Conservation (phyloP, 108 stramenopile species). For the Skeletonema costatum region DNA sequence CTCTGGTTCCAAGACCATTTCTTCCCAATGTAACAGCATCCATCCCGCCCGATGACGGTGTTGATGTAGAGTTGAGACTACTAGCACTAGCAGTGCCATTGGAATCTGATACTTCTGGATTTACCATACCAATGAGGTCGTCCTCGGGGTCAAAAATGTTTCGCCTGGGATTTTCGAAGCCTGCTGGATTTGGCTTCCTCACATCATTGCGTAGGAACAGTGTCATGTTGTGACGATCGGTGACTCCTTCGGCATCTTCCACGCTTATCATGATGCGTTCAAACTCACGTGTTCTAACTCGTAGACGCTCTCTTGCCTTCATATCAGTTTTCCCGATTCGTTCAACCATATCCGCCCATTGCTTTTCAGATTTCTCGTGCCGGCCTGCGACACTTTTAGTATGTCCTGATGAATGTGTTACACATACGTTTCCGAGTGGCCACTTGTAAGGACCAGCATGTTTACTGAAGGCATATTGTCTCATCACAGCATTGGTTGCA, state of each 20-base stretch:
- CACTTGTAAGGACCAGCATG: constrained; percentile 84
- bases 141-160: constrained; percentile 89
- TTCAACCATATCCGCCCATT: constrained; percentile 74
- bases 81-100: neutral
- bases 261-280: constrained; percentile 70
- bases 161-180: constrained; percentile 61
- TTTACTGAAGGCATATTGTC: constrained; percentile 78
- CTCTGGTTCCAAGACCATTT: neutral
- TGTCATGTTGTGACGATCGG: constrained; percentile 88
- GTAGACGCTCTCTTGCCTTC: constrained; percentile 62
- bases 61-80: neutral
- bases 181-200: constrained; percentile 58
- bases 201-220: constrained; percentile 81
- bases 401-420: constrained; percentile 74
- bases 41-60: neutral
- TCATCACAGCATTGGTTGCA: constrained; percentile 73
- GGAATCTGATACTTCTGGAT: constrained; percentile 4
- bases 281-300: constrained; percentile 70
- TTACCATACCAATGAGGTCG: constrained; percentile 26
- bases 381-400: constrained; percentile 75
- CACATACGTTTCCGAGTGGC: constrained; percentile 76
- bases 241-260: constrained; percentile 81
- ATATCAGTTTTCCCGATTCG: constrained; percentile 43
- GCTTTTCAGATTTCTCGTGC: constrained; percentile 87
- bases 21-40: neutral